phyloP scores from a whole-genome alignment of 2,329 filamentous ascomycete species.

The Botryotinia calthae region DNA sequence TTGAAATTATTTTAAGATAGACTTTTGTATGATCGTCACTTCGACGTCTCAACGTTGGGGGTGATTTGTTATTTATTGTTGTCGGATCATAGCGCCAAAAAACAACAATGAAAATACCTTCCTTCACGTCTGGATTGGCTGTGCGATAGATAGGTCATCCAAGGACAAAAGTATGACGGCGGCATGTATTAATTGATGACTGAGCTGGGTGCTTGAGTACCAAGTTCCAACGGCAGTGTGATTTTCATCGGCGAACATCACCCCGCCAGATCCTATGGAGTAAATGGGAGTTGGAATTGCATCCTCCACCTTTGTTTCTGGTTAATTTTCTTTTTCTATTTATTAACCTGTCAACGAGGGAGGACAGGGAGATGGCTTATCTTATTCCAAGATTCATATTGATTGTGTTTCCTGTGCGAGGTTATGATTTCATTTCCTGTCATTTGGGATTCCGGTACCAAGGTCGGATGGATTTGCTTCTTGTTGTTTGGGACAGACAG shows the following conservation, averaged over 20 bases:
- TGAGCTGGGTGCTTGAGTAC: neutral
- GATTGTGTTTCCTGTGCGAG: neutral
- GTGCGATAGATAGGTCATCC: neutral
- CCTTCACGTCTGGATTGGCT: neutral
- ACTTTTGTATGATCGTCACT: neutral
- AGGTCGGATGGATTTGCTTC: neutral
- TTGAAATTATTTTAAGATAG: neutral
- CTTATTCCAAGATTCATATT: neutral
- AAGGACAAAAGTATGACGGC: neutral
- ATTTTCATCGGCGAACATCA: neutral
- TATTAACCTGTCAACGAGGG: neutral
- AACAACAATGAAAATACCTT: neutral
- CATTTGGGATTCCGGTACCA: neutral
- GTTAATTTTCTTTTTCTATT: neutral
- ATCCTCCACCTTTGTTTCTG: constrained; percentile 7
- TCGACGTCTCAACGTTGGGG: neutral
- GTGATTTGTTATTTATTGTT: neutral
- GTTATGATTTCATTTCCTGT: neutral
- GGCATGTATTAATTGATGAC: neutral
- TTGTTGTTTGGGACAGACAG: neutral
- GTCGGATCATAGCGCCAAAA: neutral
- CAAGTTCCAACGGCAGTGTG: neutral
- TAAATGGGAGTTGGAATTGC: constrained; percentile 3
- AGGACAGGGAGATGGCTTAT: neutral
- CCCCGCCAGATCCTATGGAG: constrained; percentile 1